Evolutionary conservation across 2,329 filamentous ascomycete genomes (phyloP).

Genomic region (Cadophora sp.): DNA sequence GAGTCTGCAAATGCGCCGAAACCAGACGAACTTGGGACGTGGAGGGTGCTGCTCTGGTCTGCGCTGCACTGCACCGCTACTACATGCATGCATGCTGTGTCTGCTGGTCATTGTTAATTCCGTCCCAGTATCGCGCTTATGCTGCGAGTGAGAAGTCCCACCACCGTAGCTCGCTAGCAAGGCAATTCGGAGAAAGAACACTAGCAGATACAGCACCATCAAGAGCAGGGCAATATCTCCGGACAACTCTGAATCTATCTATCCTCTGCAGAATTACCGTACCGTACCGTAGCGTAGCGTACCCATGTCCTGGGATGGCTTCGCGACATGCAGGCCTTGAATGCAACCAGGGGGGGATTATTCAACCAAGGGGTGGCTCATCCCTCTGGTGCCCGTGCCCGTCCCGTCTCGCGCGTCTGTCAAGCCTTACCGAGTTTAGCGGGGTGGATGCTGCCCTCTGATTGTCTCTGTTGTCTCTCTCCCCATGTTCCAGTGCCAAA

Average conservation of each 20-base stretch:
- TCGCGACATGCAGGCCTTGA: background rate
- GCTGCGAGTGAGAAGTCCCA: slow-evolving; percentile 17
- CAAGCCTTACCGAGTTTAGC: slow-evolving; percentile 5
- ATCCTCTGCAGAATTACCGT: background rate
- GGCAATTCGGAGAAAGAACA: background rate
- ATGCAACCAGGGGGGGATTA: background rate
- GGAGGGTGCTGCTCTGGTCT: background rate
- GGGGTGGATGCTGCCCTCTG: slow-evolving; percentile 11
- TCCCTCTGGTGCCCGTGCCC: slow-evolving; percentile 5
- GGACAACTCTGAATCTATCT: too few species aligned
- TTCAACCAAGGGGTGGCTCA: slow-evolving; percentile 15
- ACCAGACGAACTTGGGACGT: background rate
- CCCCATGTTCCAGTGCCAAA: slow-evolving; percentile 1
- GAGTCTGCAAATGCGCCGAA: background rate
- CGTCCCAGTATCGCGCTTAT: slow-evolving; percentile 21
- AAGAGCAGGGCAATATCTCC: slow-evolving; percentile 4
- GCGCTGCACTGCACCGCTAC: background rate
- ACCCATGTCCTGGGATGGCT: slow-evolving; percentile 1
- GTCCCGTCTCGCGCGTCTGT: slow-evolving; percentile 12
- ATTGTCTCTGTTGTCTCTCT: background rate
- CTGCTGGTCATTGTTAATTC: slow-evolving; percentile 11
- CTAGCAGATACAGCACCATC: background rate
- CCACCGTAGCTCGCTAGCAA: too few species aligned
- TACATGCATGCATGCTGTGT: slow-evolving; percentile 10
- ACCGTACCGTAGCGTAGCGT: too few species aligned